phyloP scores from a whole-genome alignment of 805 yeast genomes.

The Ogataea salicorniae region DNA sequence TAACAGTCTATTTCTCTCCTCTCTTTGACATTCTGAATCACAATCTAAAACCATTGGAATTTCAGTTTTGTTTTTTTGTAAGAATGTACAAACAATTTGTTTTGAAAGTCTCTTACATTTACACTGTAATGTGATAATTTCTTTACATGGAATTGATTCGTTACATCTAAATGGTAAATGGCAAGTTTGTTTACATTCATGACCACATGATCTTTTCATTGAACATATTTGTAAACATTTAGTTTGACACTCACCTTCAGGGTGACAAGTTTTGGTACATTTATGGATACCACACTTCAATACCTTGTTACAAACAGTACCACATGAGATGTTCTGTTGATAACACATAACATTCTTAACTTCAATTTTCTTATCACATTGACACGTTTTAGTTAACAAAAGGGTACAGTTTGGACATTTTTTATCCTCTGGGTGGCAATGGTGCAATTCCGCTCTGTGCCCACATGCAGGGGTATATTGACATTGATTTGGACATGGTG shows the following conservation, averaged over 20 bases:
- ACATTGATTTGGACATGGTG: slow-evolving; percentile 65
- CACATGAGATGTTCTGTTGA: slow-evolving; percentile 65
- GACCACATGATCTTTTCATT: slow-evolving; percentile 58
- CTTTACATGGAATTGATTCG: slow-evolving; percentile 48
- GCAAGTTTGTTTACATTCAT: slow-evolving; percentile 57
- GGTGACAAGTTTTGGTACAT: slow-evolving; percentile 54
- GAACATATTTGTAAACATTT: slow-evolving; percentile 61
- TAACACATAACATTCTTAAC: slow-evolving; percentile 67
- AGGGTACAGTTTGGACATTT: slow-evolving; percentile 76
- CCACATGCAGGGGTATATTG: slow-evolving; percentile 57
- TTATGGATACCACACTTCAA: slow-evolving; percentile 45
- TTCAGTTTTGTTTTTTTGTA: slow-evolving; percentile 7
- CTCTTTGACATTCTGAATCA: slow-evolving; percentile 62
- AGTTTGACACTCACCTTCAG: slow-evolving; percentile 50
- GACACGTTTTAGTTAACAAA: slow-evolving; percentile 23
- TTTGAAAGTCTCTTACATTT: slow-evolving; percentile 55
- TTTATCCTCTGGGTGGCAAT: slow-evolving; percentile 63
- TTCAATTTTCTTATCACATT: slow-evolving; percentile 27
- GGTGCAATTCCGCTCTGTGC: slow-evolving; percentile 62
- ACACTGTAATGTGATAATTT: slow-evolving; percentile 48
- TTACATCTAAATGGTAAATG: slow-evolving; percentile 54
- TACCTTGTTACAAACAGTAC: slow-evolving; percentile 50
- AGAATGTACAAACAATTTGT: slow-evolving; percentile 45
- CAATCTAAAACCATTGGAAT: slow-evolving; percentile 48
- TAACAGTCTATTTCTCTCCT: slow-evolving; percentile 55